Percentiles rank a stretch among this genome's conserved stretches.
Evolutionary conservation across 2,329 filamentous ascomycete genomes (phyloP).

Genomic region (Penicillium psychrosexuale): DNA sequence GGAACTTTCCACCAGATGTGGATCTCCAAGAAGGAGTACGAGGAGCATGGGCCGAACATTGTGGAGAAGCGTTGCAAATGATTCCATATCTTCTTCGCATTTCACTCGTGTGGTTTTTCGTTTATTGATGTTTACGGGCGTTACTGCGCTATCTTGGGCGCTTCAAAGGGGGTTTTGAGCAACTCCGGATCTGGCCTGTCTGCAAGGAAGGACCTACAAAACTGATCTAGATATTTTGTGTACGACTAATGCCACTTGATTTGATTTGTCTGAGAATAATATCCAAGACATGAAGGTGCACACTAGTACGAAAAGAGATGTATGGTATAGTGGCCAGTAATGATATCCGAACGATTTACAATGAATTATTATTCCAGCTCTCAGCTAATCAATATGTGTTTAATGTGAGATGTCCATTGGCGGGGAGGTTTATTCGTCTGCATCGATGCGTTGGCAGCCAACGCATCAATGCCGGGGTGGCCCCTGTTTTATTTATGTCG

Average conservation of each 20-base stretch:
- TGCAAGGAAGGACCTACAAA: constrained; percentile 9
- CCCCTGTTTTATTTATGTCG: constrained; percentile 26
- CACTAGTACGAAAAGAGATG: not conserved
- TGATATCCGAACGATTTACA: not conserved
- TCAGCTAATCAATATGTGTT: not conserved
- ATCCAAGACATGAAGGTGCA: not conserved
- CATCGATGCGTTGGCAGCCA: constrained; percentile 15
- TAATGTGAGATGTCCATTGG: not conserved
- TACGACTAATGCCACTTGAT: constrained; percentile 13
- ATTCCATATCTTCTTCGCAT: not conserved
- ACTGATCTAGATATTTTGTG: constrained; percentile 14
- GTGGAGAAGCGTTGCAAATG: constrained; percentile 96
- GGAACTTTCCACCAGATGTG: constrained; percentile 99
- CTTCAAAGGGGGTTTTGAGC: constrained; percentile 7
- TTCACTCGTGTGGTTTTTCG: not conserved
- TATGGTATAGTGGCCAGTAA: not conserved
- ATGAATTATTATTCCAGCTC: not conserved
- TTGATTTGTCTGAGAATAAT: constrained; percentile 1
- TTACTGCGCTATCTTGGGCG: constrained; percentile 10
- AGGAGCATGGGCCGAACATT: constrained; percentile 85
- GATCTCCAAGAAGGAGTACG: constrained; percentile 96
- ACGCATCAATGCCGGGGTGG: constrained; percentile 21
- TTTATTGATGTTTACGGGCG: constrained; percentile 8
- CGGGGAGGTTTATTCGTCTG: not conserved
- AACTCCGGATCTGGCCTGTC: constrained; percentile 9